Evolutionary conservation across 2,329 filamentous ascomycete genomes (phyloP).

Genomic region (Dothideomycetes sp.): DNA sequence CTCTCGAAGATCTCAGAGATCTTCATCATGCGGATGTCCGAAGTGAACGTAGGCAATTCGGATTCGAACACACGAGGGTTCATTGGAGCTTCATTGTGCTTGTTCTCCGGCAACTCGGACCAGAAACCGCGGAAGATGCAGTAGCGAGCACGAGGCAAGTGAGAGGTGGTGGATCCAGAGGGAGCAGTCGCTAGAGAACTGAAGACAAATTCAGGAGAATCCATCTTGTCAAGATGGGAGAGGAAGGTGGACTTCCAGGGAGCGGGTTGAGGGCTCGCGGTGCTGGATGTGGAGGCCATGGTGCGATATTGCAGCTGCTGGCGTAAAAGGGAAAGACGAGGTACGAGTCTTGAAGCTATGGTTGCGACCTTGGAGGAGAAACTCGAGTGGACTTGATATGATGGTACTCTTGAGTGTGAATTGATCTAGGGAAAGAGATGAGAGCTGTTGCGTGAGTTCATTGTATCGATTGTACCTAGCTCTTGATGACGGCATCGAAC

Average conservation of each 20-base stretch:
- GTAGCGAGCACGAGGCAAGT: conserved; percentile 55
- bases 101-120: conserved; percentile 61
- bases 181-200: conserved; percentile 40
- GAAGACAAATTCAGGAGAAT: conserved; percentile 42
- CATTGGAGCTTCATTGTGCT: conserved; percentile 59
- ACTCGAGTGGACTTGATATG: not conserved
- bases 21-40: conserved; percentile 83
- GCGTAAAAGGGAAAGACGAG: conserved; percentile 31
- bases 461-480: too few relatives aligned
- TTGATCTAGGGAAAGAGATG: too few relatives aligned
- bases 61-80: conserved; percentile 66
- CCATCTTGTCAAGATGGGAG: conserved; percentile 40
- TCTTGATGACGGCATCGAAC: too few relatives aligned
- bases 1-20: conserved; percentile 57
- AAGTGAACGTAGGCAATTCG: conserved; percentile 76
- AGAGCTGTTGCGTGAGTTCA: too few relatives aligned
- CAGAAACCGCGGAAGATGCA: conserved; percentile 84
- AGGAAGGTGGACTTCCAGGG: conserved; percentile 46
- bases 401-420: too few relatives aligned
- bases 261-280: conserved; percentile 31
- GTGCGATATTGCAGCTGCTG: conserved; percentile 23
- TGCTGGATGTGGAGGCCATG: conserved; percentile 37
- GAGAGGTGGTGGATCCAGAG: conserved; percentile 30
- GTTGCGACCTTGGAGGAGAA: conserved; percentile 20
- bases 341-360: conserved; percentile 30